Evolutionary conservation across 108 stramenopile genomes (phyloP), one percentile per base, ranked within the genome.

Genomic region (Heterococcus sp.): DNA sequence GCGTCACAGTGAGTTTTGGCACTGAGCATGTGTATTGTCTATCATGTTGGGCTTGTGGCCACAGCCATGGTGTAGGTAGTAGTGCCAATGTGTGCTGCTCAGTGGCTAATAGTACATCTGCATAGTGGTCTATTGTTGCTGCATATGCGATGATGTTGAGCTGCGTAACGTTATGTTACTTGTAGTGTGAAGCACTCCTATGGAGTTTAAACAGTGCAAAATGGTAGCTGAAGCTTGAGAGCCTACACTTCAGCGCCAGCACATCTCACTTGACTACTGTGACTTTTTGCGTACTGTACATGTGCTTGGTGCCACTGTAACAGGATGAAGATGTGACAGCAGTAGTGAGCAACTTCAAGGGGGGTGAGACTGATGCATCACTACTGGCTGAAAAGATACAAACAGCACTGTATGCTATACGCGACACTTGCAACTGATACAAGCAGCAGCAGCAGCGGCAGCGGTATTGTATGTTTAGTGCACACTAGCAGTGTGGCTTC

Each of bases 121-220:
- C n/a, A 33, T 71, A 26, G 29, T 11, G 14, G 26, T 28, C 31
- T 1, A 69, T 69, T 69, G 2, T 5, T 58, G 30, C n/a, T 46
- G 37, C 21, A 72, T 46, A 8, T 76, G 39, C 46, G 37, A 69
- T 58, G 46, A 58, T 58, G 46, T 58, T 58, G 58, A 37, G 65
- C 33, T 74, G 91, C 90, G 92, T 94, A 58, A 58, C 14, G 21
- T 8, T 21, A 58, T 21, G n/a, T n/a, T n/a, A n/a, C n/a, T n/a
- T n/a, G n/a, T n/a, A n/a, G n/a, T n/a, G n/a, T n/a, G n/a, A n/a
- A n/a, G n/a, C n/a, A n/a, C n/a, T n/a, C n/a, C n/a, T n/a, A n/a
- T 58, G 46, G 46, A 8, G 46, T 14, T 21, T 14, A 58, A 8
- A 21, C 46, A 21, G 46, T 14, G 8, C 46, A 58, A 21, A 21